A percentile compares a stretch with the other conserved stretches of the same genome.
Conservation (phyloP, 2,329 filamentous ascomycete genomes). For the Epichloe amarillans region DNA sequence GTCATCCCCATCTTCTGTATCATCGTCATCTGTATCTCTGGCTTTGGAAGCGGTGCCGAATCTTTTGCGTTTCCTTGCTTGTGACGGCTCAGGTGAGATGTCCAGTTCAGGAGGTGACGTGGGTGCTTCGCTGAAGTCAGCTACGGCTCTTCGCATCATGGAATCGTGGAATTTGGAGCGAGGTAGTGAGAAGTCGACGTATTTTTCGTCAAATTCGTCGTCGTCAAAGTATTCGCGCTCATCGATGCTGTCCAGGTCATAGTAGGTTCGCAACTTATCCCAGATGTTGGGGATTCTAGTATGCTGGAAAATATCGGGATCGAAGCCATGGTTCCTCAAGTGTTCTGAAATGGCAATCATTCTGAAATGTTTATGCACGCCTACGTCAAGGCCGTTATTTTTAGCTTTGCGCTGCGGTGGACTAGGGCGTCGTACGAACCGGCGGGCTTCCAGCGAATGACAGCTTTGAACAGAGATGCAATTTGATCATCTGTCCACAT, state of each 20-base stretch:
- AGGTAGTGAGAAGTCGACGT: conserved; percentile 54
- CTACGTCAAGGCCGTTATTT: conserved; percentile 24
- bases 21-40: conserved; percentile 32
- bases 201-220: conserved; percentile 44
- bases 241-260: conserved; percentile 76
- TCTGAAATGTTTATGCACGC: conserved; percentile 88
- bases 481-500: conserved; percentile 95
- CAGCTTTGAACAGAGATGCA: conserved; percentile 79
- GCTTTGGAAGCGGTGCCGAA: conserved; percentile 24
- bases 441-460: conserved; percentile 93
- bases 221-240: conserved; percentile 63
- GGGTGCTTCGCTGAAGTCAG: conserved; percentile 33
- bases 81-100: conserved; percentile 20
- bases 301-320: conserved; percentile 57
- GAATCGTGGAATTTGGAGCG: conserved; percentile 28
- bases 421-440: conserved; percentile 34
- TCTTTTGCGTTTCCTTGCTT: conserved; percentile 31
- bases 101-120: conserved; percentile 33
- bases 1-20: conserved; percentile 33
- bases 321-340: conserved; percentile 66
- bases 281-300: conserved; percentile 86
- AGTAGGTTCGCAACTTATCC: conserved; percentile 71
- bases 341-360: conserved; percentile 78
- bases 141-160: conserved; percentile 32
- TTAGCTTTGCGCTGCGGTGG: background rate